A percentile compares a stretch with the other conserved stretches of the same genome.
Conservation (phyloP, 2,329 filamentous ascomycete species). For the Arthrobotrys pseudoclavata region DNA sequence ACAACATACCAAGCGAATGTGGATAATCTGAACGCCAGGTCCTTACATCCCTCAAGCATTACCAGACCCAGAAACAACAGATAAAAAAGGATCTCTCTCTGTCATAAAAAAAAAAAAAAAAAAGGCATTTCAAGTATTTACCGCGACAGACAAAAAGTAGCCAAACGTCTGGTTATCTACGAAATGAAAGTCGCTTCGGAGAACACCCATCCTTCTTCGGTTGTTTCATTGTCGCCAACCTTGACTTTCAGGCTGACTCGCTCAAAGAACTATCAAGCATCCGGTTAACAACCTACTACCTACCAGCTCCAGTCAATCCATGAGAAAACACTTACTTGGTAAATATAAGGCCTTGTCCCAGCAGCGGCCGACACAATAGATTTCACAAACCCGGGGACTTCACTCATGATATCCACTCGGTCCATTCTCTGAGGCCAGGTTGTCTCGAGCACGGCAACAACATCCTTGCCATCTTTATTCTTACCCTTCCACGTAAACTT, state of each 20-base stretch:
- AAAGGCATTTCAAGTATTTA: constrained; percentile 9
- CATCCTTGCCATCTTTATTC: constrained; percentile 80
- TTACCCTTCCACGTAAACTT: constrained; percentile 78
- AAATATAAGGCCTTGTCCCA: constrained; percentile 97
- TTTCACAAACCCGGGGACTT: constrained; percentile 96
- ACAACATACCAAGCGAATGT: constrained; percentile 21
- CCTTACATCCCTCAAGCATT: constrained; percentile 43
- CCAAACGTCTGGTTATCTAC: constrained; percentile 64
- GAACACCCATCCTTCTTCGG: constrained; percentile 81
- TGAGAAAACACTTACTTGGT: constrained; percentile 76
- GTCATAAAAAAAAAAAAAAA: neutral
- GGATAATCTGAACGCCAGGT: constrained; percentile 49
- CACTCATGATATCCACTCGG: constrained; percentile 93
- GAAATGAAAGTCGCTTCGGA: constrained; percentile 97
- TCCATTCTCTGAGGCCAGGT: constrained; percentile 79
- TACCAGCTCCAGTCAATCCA: constrained; percentile 9
- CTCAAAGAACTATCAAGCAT: constrained; percentile 74
- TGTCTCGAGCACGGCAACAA: constrained; percentile 79
- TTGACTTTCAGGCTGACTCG: constrained; percentile 83
- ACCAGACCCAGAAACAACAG: constrained; percentile 28
- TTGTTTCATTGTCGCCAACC: constrained; percentile 81
- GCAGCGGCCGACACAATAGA: constrained; percentile 87
- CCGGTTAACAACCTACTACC: neutral
- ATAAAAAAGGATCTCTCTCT: constrained; percentile 4
- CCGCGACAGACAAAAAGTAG: neutral